phyloP scores from a whole-genome alignment of 257 asterid species.

The Gynochthodes officinalis region DNA sequence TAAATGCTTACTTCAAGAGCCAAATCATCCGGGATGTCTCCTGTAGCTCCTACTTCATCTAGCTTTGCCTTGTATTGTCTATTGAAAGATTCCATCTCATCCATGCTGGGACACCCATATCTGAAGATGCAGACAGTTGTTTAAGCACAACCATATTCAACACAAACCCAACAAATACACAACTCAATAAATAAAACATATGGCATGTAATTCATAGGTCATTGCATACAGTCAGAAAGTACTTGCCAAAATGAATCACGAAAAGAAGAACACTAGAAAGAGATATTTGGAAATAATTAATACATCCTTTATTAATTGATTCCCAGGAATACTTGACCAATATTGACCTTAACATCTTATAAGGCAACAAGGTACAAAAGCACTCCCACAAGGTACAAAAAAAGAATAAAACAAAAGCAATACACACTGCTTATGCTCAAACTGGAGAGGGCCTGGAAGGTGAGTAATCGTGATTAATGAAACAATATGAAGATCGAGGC shows the following conservation, averaged over 20 bases:
- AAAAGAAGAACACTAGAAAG: too few relatives aligned
- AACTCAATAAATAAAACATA: not conserved
- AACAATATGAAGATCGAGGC: not conserved
- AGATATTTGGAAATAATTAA: not conserved
- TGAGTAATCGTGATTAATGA: not conserved
- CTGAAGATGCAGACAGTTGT: slow-evolving; percentile 29
- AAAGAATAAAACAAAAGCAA: not conserved
- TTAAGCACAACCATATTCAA: not conserved
- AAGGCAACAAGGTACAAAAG: not conserved
- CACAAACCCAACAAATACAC: too few relatives aligned
- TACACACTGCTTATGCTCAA: not conserved
- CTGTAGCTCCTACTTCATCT: slow-evolving; percentile 67
- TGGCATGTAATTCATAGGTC: too few relatives aligned
- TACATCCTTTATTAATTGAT: not conserved
- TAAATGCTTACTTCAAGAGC: slow-evolving; percentile 81
- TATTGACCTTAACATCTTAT: not conserved
- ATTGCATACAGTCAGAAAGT: too few relatives aligned
- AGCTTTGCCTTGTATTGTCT: slow-evolving; percentile 54
- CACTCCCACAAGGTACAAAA: not conserved
- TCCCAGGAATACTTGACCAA: not conserved
- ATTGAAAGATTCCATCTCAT: slow-evolving; percentile 66
- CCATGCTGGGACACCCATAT: slow-evolving; percentile 76
- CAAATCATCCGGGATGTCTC: slow-evolving; percentile 77
- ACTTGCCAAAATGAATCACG: too few relatives aligned
- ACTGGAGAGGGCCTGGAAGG: not conserved